These are phyloP conservation scores for Deuterostichococcus epilithicus DNA, from an alignment of 139 green algal species.

Conservation along the genomic window DNA sequence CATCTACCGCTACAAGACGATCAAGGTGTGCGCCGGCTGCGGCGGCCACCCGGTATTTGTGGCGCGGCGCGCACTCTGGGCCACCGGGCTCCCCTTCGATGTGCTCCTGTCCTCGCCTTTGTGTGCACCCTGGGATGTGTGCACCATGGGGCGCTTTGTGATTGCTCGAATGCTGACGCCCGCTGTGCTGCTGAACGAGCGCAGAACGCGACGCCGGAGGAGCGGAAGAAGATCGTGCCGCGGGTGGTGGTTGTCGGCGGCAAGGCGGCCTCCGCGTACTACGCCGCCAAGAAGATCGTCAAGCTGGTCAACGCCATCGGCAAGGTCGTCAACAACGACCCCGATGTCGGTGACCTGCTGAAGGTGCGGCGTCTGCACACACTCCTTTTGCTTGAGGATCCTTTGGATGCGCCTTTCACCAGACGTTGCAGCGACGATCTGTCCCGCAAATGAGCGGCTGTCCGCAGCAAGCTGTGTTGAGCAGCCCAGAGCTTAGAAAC, in stretches of 20 bases:
- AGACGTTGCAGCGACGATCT: no score
- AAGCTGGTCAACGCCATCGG: conserved; percentile 70
- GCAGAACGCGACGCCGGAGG: conserved; percentile 39
- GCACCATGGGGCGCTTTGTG: no score
- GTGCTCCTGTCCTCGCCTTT: no score
- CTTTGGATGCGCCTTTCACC: not conserved
- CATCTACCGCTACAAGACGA: conserved; percentile 58
- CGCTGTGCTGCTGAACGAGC: not conserved
- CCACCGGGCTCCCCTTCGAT: no score
- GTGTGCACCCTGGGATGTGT: no score
- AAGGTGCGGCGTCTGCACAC: conserved; percentile 44
- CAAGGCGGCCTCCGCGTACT: conserved; percentile 92
- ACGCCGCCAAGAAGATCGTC: conserved; percentile 99
- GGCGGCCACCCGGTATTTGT: no score
- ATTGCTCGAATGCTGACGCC: no score
- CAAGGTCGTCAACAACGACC: conserved; percentile 91
- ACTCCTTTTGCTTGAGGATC: not conserved
- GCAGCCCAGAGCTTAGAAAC: no score
- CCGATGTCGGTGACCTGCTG: conserved; percentile 75
- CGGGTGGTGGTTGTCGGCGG: conserved; percentile 68
- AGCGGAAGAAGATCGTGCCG: conserved; percentile 58
- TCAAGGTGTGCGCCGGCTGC: conserved; percentile 71
- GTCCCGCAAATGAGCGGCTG: no score
- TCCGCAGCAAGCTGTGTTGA: no score
- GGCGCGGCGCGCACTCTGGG: no score